Evolutionary conservation across 169 alveolate species (phyloP), one percentile per base, ranked within the genome.

Genomic region (Cystoisospora suis): DNA sequence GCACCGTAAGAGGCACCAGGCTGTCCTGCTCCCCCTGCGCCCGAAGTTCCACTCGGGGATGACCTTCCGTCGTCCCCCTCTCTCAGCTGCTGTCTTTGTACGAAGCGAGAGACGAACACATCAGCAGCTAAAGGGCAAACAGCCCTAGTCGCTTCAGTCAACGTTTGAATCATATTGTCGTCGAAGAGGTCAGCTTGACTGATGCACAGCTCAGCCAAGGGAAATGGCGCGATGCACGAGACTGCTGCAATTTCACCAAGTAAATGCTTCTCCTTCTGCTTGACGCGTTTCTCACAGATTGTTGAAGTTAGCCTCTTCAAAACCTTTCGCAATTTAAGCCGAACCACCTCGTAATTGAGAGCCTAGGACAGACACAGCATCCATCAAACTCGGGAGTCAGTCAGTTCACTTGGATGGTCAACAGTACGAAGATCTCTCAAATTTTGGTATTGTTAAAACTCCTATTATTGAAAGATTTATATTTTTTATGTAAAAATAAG

Each of bases 161-260:
- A 81, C 36, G 92, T 88, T 40, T 75, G 58, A 42, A 75, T 87
- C 92, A 88, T 88, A 81, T 88, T 88, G 46, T 42, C 87, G 49
- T 88, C 92, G 58, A 88, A 88, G 27, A 88, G 34, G 77, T 88
- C 92, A n/a, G 85, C 77, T 38, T 88, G 92, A 20, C 53, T 45
- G 29, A 88, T 17, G 46, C 29, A 72, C 38, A 47, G 58, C 79
- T 77, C 88, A 5, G 88, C 92, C 34, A 88, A 44, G 34, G 92
- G 92, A 20, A 75, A 47, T 23, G 92, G 92, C 27, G 87, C 88
- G 23, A 56, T 46, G 45, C 56, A 72, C 32, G 92, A 53, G 58
- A 88, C 72, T 0, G 70, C 46, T 27, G 87, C 29, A 20, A 88
- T 88, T 47, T 88, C 92, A 1, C 79, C 53, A 15, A 88, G 70